These are phyloP conservation scores for Pseudogymnoascus sp. DNA, from an alignment of 2,329 filamentous ascomycete species.

Conservation along the genomic window DNA sequence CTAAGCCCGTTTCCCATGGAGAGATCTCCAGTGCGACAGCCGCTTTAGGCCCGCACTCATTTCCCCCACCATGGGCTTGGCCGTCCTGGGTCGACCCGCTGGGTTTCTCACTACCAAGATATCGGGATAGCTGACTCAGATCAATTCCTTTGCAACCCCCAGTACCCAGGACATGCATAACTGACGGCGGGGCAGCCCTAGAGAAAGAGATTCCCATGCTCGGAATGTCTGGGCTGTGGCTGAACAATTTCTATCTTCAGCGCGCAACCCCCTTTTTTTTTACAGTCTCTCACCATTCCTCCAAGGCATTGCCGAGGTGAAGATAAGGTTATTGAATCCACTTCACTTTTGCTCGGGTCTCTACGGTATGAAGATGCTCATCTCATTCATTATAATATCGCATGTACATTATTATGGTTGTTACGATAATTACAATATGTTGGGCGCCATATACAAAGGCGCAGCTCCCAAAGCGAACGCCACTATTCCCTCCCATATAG, in stretches of 20 bases:
- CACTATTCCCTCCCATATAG: neutral
- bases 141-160: neutral
- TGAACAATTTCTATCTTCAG: neutral
- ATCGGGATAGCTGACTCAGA: slow-evolving; percentile 9
- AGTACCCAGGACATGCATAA: neutral
- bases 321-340: neutral
- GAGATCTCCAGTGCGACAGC: slow-evolving; percentile 8
- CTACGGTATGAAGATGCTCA: neutral
- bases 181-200: slow-evolving; percentile 7
- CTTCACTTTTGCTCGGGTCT: neutral
- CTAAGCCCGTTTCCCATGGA: slow-evolving; percentile 8
- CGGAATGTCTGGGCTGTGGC: neutral
- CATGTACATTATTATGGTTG: neutral
- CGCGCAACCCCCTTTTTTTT: neutral
- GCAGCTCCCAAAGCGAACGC: neutral
- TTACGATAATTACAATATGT: slow-evolving; percentile 5
- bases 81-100: neutral
- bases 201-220: neutral
- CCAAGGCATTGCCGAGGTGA: neutral
- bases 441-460: neutral
- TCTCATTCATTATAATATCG: neutral
- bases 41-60: neutral
- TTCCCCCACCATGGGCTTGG: slow-evolving; percentile 8
- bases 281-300: neutral
- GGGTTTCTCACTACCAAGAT: slow-evolving; percentile 6